phyloP scores from a whole-genome alignment of 495 filamentous ascomycete genomes.

The Neurospora tetrasperma region DNA sequence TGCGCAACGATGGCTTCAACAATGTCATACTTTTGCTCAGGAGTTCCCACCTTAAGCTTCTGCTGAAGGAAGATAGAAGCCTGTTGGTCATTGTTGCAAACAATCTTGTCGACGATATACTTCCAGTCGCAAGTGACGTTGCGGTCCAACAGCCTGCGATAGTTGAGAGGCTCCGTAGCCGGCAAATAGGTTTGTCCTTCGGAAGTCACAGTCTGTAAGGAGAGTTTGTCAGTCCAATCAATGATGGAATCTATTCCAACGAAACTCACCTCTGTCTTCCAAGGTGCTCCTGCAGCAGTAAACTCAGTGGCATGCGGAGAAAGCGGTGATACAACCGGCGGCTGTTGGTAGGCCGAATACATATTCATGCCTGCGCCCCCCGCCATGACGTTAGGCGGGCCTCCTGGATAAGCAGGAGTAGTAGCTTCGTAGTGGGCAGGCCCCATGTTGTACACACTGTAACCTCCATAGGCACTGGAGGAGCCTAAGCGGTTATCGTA shows the following conservation, averaged over 20 bases:
- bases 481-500: constrained; percentile 33
- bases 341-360: constrained; percentile 56
- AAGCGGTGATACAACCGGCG: constrained; percentile 66
- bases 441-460: constrained; percentile 15
- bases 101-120: constrained; percentile 98
- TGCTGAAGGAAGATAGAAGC: constrained; percentile 98
- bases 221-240: constrained; percentile 8
- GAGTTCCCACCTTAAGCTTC: constrained; percentile 93
- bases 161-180: constrained; percentile 84
- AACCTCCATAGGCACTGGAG: constrained; percentile 14
- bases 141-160: constrained; percentile 87
- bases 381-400: constrained; percentile 17
- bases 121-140: constrained; percentile 98
- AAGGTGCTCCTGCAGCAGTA: constrained; percentile 36
- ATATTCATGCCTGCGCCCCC: constrained; percentile 33
- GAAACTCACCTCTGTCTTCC: constrained; percentile 44
- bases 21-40: constrained; percentile 93
- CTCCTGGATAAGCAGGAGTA: constrained; percentile 15
- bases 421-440: constrained; percentile 26
- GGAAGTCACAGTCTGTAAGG: constrained; percentile 31
- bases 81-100: constrained; percentile 98
- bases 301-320: constrained; percentile 84
- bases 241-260: background rate
- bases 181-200: constrained; percentile 72
- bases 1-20: constrained; percentile 93